Conservation (phyloP, 1,284 basidiomycete species). For the Thelephora terrestris region DNA sequence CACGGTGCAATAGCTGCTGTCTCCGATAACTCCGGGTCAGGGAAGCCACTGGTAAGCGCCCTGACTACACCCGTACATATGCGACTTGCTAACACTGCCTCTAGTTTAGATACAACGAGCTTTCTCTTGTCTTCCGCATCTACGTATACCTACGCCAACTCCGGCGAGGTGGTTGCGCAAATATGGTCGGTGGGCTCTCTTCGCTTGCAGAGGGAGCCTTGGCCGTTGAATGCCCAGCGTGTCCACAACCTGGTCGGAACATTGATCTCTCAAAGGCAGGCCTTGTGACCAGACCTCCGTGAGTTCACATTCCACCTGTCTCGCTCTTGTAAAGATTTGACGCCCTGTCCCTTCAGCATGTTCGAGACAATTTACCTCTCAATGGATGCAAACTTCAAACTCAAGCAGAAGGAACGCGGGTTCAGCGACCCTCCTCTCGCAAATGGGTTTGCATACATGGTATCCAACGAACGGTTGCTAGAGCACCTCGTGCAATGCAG, state of each 20-base stretch:
- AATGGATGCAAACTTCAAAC: too few species aligned
- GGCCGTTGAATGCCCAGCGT: too few species aligned
- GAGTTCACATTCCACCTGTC: background rate
- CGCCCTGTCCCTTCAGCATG: constrained; percentile 19
- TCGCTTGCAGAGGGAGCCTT: constrained; percentile 9
- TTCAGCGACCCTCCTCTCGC: constrained; percentile 12
- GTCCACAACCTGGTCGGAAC: constrained; percentile 18
- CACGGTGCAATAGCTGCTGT: too few species aligned
- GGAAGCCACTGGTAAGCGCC: too few species aligned
- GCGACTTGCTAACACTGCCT: too few species aligned
- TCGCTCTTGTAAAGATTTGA: constrained; percentile 17
- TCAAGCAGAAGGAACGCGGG: constrained; percentile 14
- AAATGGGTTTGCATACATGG: too few species aligned
- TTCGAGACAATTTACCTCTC: constrained; percentile 17
- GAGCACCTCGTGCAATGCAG: constrained; percentile 16
- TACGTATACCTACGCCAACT: constrained; percentile 15
- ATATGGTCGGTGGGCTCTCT: constrained; percentile 9
- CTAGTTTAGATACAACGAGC: background rate
- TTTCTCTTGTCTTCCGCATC: background rate
- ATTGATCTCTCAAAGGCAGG: constrained; percentile 19
- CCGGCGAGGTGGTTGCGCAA: constrained; percentile 15
- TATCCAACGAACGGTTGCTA: too few species aligned
- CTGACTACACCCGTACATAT: too few species aligned
- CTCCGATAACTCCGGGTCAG: too few species aligned
- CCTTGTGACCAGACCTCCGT: constrained; percentile 8